These are phyloP conservation scores for Hydrangea macrophylla DNA, from an alignment of 148 eudicot genomes.

Conservation along the genomic window DNA sequence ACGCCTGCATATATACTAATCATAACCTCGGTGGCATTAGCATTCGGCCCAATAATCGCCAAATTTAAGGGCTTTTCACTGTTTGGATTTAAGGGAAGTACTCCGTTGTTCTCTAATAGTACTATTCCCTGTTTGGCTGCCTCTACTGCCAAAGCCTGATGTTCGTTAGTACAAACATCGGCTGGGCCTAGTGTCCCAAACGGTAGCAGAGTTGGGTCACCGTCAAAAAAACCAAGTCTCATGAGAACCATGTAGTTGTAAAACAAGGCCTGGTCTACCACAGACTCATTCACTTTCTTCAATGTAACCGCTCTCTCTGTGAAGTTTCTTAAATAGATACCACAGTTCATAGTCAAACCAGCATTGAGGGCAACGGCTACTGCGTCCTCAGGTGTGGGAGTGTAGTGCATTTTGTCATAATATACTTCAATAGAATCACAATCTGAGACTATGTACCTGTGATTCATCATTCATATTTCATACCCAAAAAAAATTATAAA, in stretches of 20 bases:
- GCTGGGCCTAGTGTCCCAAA: conserved; percentile 29
- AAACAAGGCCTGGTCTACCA: conserved; percentile 34
- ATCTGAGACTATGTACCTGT: conserved; percentile 42
- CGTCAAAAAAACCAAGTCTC: conserved; percentile 56
- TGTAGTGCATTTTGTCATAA: conserved; percentile 25
- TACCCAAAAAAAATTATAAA: background rate
- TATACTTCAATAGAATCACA: conserved; percentile 39
- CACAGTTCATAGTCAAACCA: conserved; percentile 47
- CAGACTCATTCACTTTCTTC: conserved; percentile 29
- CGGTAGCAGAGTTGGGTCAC: conserved; percentile 30
- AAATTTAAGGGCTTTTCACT: no score
- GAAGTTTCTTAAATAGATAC: conserved; percentile 26
- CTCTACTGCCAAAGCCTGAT: conserved; percentile 32
- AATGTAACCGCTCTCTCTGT: conserved; percentile 26
- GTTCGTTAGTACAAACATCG: conserved; percentile 33
- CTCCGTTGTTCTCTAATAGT: conserved; percentile 31
- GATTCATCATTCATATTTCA: no score
- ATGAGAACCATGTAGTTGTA: conserved; percentile 38
- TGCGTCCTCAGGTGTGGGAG: conserved; percentile 33
- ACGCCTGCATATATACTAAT: background rate
- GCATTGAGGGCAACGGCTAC: conserved; percentile 39
- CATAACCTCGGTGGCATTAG: no score
- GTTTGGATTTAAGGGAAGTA: no score
- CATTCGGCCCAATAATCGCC: no score
- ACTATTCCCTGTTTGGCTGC: conserved; percentile 52